A percentile compares a stretch with the other conserved stretches of the same genome.
Evolutionary conservation across 768 basidiomycete species (phyloP).

Genomic region (Tremella fuciformis): DNA sequence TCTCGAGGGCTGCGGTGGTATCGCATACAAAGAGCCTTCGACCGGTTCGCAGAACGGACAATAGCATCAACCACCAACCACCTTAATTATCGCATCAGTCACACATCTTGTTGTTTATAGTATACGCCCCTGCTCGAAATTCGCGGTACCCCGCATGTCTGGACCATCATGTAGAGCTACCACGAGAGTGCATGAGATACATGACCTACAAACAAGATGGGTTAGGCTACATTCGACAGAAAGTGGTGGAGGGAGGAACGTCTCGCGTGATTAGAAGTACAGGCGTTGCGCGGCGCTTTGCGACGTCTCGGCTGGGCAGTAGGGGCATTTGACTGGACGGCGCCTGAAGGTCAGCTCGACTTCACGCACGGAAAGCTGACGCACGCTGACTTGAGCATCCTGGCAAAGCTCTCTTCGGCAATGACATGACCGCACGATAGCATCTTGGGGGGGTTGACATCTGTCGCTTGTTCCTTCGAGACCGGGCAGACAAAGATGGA

Average conservation of each 20-base stretch:
- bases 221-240: too few species aligned
- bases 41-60: too few species aligned
- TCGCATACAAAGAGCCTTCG: neutral
- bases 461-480: conserved; percentile 93
- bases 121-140: too few species aligned
- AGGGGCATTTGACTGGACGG: conserved; percentile 79
- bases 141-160: too few species aligned
- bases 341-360: conserved; percentile 57
- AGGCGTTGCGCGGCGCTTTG: conserved; percentile 49
- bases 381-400: conserved; percentile 81
- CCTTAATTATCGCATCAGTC: too few species aligned
- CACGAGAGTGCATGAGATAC: too few species aligned
- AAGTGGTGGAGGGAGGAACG: too few species aligned
- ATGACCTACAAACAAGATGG: too few species aligned
- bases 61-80: too few species aligned
- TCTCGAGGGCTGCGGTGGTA: conserved; percentile 21
- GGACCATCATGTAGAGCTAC: too few species aligned
- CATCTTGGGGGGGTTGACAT: conserved; percentile 96
- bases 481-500: conserved; percentile 97
- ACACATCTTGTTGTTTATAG: too few species aligned
- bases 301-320: conserved; percentile 73
- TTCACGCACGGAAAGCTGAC: conserved; percentile 53
- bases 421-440: conserved; percentile 94
- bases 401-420: conserved; percentile 82
- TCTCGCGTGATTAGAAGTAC: conserved; percentile 45